These are phyloP conservation scores for Rhodofomes roseus DNA, from an alignment of 1,284 basidiomycete genomes.

Conservation along the genomic window DNA sequence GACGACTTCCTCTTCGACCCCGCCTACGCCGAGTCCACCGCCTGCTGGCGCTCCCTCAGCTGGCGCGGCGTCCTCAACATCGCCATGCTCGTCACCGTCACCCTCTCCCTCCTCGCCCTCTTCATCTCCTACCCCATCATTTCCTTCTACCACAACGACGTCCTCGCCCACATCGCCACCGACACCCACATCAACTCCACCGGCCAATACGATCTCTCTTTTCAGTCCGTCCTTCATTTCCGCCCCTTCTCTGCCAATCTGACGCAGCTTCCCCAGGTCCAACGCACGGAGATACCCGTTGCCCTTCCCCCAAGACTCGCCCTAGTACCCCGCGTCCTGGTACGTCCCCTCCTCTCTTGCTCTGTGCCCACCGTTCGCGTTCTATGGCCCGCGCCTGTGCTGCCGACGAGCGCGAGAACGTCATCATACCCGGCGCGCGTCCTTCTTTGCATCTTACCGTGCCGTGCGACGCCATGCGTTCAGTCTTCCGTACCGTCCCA, in stretches of 20 bases:
- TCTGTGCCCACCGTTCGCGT: too few species aligned
- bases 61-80: constrained; percentile 46
- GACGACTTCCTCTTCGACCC: constrained; percentile 49
- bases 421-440: too few species aligned
- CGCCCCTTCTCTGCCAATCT: not conserved
- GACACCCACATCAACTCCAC: constrained; percentile 68
- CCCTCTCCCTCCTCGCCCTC: constrained; percentile 45
- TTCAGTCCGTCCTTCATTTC: constrained; percentile 11
- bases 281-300: not conserved
- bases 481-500: too few species aligned
- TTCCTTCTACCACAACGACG: constrained; percentile 43
- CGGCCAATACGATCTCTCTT: constrained; percentile 38
- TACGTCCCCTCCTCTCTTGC: too few species aligned
- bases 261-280: not conserved
- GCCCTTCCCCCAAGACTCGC: not conserved
- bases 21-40: constrained; percentile 32
- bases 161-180: constrained; percentile 51
- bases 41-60: constrained; percentile 17
- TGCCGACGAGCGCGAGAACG: too few species aligned
- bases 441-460: too few species aligned
- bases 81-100: constrained; percentile 42
- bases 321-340: not conserved
- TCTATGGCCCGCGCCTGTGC: too few species aligned
- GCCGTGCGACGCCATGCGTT: too few species aligned
- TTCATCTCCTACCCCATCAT: constrained; percentile 83